phyloP scores from a whole-genome alignment of 2,329 filamentous ascomycete species.

The Rutstroemia sp. region DNA sequence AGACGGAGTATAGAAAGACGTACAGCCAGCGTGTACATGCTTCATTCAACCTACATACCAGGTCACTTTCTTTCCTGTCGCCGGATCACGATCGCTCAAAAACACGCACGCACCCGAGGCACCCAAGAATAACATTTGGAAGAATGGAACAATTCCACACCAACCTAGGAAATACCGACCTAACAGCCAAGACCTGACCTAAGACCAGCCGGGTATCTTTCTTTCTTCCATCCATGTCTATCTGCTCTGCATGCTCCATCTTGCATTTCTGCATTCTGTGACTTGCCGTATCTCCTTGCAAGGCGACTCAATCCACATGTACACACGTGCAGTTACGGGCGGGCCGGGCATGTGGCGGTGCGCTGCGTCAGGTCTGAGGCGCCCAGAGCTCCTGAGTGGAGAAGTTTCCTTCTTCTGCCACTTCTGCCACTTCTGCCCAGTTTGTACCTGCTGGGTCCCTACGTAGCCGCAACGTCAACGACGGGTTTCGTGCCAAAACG shows the following conservation, averaged over 20 bases:
- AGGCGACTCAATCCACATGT: not conserved
- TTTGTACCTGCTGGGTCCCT: not conserved
- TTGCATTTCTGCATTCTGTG: constrained; percentile 2
- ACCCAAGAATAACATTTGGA: not conserved
- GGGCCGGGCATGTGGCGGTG: no score
- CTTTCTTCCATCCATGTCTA: not conserved
- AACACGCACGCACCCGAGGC: not conserved
- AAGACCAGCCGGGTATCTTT: no score
- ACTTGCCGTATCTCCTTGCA: not conserved
- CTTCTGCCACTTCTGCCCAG: no score
- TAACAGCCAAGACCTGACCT: no score
- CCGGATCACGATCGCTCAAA: not conserved
- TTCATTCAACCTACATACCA: not conserved
- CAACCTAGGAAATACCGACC: no score
- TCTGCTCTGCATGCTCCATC: not conserved
- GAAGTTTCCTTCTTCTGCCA: no score
- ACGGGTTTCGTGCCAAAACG: no score
- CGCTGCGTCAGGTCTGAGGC: not conserved
- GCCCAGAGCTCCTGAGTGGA: not conserved
- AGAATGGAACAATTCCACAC: not conserved
- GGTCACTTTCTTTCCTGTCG: not conserved
- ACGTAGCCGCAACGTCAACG: no score
- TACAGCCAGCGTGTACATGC: no score
- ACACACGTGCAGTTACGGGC: not conserved
- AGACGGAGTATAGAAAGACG: not conserved